Evolutionary conservation across 1,284 basidiomycete species (phyloP).

Genomic region (Fistulinella cinereoalba): DNA sequence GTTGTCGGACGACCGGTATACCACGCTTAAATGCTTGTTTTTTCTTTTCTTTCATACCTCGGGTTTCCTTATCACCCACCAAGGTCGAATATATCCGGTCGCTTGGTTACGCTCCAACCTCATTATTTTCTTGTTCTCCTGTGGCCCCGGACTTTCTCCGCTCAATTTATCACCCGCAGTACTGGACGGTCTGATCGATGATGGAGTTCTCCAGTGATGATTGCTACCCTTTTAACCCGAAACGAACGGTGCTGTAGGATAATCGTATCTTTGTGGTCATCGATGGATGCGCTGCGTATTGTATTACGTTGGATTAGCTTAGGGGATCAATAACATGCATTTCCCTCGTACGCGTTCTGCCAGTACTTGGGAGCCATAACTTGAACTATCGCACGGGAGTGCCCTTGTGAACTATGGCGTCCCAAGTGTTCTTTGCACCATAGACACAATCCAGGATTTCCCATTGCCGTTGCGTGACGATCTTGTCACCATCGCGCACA

Average conservation of each 20-base stretch:
- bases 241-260: slow-evolving; percentile 24
- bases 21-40: slow-evolving; percentile 13
- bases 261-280: background rate
- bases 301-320: slow-evolving; percentile 7
- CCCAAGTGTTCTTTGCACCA: no score
- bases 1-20: slow-evolving; percentile 18
- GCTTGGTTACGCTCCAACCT: slow-evolving; percentile 11
- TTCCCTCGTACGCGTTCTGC: background rate
- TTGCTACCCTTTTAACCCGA: slow-evolving; percentile 1
- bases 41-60: slow-evolving; percentile 5
- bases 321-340: background rate
- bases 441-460: no score
- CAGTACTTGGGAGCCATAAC: no score
- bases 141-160: slow-evolving; percentile 6
- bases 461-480: no score
- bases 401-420: no score
- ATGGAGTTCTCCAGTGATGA: no score
- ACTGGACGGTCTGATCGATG: no score
- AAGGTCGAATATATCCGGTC: slow-evolving; percentile 14
- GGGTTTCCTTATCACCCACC: background rate
- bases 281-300: background rate
- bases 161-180: slow-evolving; percentile 10
- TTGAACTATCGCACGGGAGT: no score
- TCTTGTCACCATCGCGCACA: no score
- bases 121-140: slow-evolving; percentile 1